Base-by-base conservation (phyloP, 2,329 filamentous ascomycete species). In the Diaporthe batatas region DNA sequence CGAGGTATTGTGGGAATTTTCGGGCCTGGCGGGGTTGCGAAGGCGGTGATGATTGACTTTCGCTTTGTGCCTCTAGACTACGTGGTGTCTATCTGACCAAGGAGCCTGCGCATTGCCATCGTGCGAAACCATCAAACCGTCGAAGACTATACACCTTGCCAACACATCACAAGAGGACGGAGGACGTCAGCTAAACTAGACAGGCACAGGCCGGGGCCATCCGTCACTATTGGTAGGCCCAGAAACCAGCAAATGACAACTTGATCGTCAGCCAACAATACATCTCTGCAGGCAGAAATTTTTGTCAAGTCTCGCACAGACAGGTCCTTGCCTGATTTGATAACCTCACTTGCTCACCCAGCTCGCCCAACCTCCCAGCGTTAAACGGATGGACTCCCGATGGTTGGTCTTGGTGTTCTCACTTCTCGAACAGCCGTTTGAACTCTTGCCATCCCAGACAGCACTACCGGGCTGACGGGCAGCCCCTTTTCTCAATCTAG, bases 1-100 rank as follows among this genome's bases (percentile, higher is more conserved):
- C 51, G 54, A 59, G 36, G 36, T 72, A 44, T 69, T 70, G 36
- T 72, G 71, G 70, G 69, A 44, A 68, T 62, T 59, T 53, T 67
- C 47, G 62, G 47, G 64, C 71, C 58, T 68, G 70, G 72, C 71
- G 70, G 70, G 70, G 72, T 72, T 39, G 34, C 42, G 18, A 62
- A 53, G 55, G 68, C 68, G 68, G 57, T 71, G 72, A 65, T 71
- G 72, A 65, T 54, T 59, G n/a, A 67, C 36, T 10, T 18, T 42
- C 25, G 29, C 25, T 36, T 39, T 32, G 29, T 25, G 47, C 10
- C 62, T 44, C 32, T 53, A n/a, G 47, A 11, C 32, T 21, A n/a
- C 14, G 4, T 32, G n/a, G 47, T 36, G 12, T 18, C n/a, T 67
- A 53, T 39, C 39, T 36, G 44, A 65, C 29, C 6, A 12, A 51